phyloP scores from a whole-genome alignment of 2,329 filamentous ascomycete species.

The Cercospora sp. region DNA sequence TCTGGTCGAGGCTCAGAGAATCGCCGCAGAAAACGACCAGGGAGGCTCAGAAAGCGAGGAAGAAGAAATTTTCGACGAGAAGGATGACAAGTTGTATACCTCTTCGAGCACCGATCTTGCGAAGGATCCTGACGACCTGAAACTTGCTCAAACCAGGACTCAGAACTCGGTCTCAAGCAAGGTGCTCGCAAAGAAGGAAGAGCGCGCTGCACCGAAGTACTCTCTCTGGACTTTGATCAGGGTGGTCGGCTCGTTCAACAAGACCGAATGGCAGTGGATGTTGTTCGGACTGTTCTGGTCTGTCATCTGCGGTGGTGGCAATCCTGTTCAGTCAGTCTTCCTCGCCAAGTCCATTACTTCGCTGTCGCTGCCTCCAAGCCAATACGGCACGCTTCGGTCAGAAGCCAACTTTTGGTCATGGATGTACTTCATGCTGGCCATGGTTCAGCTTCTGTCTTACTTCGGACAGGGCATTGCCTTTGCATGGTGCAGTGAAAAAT shows the following conservation, averaged over 20 bases:
- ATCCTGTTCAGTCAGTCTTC: conserved; percentile 75
- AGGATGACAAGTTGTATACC: conserved; percentile 30
- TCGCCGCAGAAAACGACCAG: conserved; percentile 62
- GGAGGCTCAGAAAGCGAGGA: conserved; percentile 51
- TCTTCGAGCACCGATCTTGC: conserved; percentile 38
- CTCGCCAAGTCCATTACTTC: conserved; percentile 84
- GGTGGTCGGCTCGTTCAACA: conserved; percentile 79
- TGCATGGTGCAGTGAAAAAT: conserved; percentile 79
- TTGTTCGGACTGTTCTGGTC: conserved; percentile 69
- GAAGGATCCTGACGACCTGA: conserved; percentile 63
- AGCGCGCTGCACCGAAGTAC: conserved; percentile 52
- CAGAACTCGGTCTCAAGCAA: conserved; percentile 65
- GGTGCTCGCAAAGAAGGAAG: conserved; percentile 58
- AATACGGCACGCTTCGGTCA: conserved; percentile 60
- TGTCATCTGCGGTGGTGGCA: conserved; percentile 75
- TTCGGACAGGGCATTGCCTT: conserved; percentile 70
- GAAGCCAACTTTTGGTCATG: conserved; percentile 82
- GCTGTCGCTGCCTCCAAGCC: conserved; percentile 58
- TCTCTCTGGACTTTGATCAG: conserved; percentile 73
- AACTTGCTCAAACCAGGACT: conserved; percentile 56
- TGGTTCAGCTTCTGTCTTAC: conserved; percentile 71
- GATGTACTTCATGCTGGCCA: conserved; percentile 84
- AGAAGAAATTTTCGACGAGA: conserved; percentile 34
- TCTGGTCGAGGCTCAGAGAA: conserved; percentile 85
- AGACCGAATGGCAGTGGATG: conserved; percentile 70